Conservation (phyloP, 371 early-diverging fungal genomes). For the Mucor velutinosus region DNA sequence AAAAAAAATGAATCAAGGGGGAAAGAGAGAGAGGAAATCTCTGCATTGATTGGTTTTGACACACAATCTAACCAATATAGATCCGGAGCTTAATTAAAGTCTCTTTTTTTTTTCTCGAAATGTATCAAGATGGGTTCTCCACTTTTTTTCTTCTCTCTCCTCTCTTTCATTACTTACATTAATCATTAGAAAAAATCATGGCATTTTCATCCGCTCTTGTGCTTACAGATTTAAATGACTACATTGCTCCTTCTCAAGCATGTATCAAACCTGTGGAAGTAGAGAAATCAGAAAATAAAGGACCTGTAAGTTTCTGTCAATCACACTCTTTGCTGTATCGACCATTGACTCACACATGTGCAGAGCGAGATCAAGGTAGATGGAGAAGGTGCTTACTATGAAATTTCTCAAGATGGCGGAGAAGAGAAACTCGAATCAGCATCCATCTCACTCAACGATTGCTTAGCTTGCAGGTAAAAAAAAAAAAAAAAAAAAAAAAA, state of each 20-base stretch:
- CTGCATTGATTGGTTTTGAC: not conserved
- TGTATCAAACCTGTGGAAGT: conserved; percentile 94
- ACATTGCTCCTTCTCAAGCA: conserved; percentile 91
- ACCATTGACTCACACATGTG: not conserved
- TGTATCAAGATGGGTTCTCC: not conserved
- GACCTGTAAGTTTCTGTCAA: conserved; percentile 36
- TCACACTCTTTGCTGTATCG: not conserved
- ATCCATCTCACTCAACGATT: conserved; percentile 90
- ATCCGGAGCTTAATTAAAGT: not conserved
- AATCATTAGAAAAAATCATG: conserved; percentile 34
- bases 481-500: not conserved
- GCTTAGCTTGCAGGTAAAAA: conserved; percentile 92
- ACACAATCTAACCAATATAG: not conserved
- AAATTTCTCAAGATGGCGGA: conserved; percentile 85
- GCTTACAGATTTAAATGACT: conserved; percentile 94
- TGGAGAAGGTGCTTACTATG: conserved; percentile 70
- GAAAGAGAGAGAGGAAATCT: not conserved
- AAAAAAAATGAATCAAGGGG: not conserved
- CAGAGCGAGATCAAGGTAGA: conserved; percentile 72
- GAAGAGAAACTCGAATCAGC: conserved; percentile 82
- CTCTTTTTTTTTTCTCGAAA: not conserved
- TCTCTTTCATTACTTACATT: conserved; percentile 13
- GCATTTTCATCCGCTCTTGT: conserved; percentile 78
- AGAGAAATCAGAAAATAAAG: conserved; percentile 58
- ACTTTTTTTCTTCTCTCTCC: not conserved